These are phyloP conservation scores for Crinitomyces ghanaensis DNA, from an alignment of 805 yeast species.

Conservation along the genomic window DNA sequence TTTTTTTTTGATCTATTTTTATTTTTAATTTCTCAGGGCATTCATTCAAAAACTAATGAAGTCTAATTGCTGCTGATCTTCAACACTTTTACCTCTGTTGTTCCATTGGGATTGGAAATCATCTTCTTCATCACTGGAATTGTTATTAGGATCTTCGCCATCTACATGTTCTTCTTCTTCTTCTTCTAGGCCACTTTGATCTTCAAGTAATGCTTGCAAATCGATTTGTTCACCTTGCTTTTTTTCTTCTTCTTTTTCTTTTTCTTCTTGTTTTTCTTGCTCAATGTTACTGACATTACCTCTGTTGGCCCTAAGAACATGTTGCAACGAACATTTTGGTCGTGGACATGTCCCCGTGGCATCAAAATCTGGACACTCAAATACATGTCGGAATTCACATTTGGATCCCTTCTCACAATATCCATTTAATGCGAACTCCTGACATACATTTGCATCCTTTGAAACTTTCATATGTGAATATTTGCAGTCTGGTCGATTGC, in stretches of 20 bases:
- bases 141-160: conserved; percentile 12
- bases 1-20: too few species aligned
- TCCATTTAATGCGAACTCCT: conserved; percentile 58
- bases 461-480: conserved; percentile 39
- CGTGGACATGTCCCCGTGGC: conserved; percentile 49
- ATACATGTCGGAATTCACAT: conserved; percentile 48
- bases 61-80: too few species aligned
- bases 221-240: conserved; percentile 11
- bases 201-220: too few species aligned
- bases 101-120: too few species aligned
- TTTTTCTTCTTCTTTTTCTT: conserved; percentile 12
- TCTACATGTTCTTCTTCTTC: conserved; percentile 11
- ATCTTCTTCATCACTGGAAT: conserved; percentile 8
- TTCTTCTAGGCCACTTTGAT: too few species aligned
- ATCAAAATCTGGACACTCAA: conserved; percentile 62
- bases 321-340: conserved; percentile 41
- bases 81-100: too few species aligned
- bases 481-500: conserved; percentile 39
- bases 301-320: conserved; percentile 27
- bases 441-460: conserved; percentile 40
- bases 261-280: conserved; percentile 13
- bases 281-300: conserved; percentile 8
- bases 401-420: conserved; percentile 51
- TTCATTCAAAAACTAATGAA: too few species aligned
- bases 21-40: too few species aligned